Conservation (phyloP, 2,329 filamentous ascomycete genomes). For the Purpureocillium lavendulum region DNA sequence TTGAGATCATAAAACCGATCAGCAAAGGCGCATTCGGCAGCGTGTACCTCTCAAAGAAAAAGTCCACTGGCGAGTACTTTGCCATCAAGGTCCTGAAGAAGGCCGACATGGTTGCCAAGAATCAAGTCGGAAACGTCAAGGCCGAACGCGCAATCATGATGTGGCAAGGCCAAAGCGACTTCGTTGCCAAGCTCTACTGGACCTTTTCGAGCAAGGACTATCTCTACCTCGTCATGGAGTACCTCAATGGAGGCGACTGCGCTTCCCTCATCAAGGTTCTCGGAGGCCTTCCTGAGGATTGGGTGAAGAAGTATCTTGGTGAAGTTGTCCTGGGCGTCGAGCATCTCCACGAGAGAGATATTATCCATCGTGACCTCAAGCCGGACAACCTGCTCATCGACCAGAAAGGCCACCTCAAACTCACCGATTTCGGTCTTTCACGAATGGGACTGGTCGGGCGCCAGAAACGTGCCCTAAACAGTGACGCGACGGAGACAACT, state of each 20-base stretch:
- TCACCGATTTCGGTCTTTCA: conserved; percentile 95
- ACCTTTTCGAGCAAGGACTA: conserved; percentile 99
- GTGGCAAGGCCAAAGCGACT: conserved; percentile 99
- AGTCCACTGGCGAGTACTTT: conserved; percentile 95
- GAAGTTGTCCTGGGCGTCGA: conserved; percentile 97
- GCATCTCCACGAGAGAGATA: conserved; percentile 86
- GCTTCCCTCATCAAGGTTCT: conserved; percentile 93
- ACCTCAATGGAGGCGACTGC: conserved; percentile 94
- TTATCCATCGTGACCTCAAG: conserved; percentile 94
- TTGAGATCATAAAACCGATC: conserved; percentile 98
- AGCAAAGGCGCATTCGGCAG: conserved; percentile 98
- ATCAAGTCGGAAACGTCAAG: conserved; percentile 98
- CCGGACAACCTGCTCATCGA: conserved; percentile 97
- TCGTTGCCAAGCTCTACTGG: conserved; percentile 98
- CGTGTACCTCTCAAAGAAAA: conserved; percentile 97
- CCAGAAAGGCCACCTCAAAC: conserved; percentile 89
- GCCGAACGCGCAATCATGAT: conserved; percentile 99
- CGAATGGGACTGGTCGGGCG: conserved; percentile 95
- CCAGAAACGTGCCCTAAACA: conserved; percentile 85
- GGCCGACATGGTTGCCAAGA: conserved; percentile 99
- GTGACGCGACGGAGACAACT: conserved; percentile 67
- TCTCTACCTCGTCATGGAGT: conserved; percentile 97
- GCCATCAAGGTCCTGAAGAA: conserved; percentile 98
- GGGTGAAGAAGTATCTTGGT: conserved; percentile 95
- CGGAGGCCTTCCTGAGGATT: conserved; percentile 87